These are phyloP conservation scores for Venturia pyrina DNA, from an alignment of 2,329 filamentous ascomycete genomes.

Conservation along the genomic window DNA sequence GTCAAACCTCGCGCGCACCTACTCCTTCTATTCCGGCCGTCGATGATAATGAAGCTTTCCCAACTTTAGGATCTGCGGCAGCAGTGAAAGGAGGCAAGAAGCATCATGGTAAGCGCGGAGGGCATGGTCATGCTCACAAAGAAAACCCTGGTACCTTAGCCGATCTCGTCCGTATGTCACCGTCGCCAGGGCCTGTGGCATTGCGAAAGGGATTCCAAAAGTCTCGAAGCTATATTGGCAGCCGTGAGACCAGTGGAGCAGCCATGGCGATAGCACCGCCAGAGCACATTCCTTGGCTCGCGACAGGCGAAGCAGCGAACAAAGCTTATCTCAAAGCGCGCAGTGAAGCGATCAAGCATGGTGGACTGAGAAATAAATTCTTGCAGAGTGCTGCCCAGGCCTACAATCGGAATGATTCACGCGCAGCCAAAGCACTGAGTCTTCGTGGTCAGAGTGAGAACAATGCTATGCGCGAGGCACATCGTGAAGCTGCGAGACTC, in stretches of 20 bases:
- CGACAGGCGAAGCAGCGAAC: slow-evolving; percentile 84
- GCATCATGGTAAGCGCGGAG: slow-evolving; percentile 83
- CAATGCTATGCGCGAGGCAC: slow-evolving; percentile 91
- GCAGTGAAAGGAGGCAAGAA: slow-evolving; percentile 73
- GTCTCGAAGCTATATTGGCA: neutral
- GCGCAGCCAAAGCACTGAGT: slow-evolving; percentile 88
- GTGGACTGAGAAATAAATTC: slow-evolving; percentile 92
- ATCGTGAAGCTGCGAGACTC: slow-evolving; percentile 83
- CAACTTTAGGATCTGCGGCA: slow-evolving; percentile 68
- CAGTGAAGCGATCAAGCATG: slow-evolving; percentile 94
- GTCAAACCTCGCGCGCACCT: slow-evolving; percentile 57
- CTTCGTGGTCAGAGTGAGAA: slow-evolving; percentile 94
- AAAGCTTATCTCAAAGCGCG: slow-evolving; percentile 91
- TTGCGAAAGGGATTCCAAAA: slow-evolving; percentile 29
- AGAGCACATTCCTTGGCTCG: slow-evolving; percentile 91
- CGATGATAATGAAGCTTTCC: slow-evolving; percentile 93
- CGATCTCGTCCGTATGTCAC: slow-evolving; percentile 91
- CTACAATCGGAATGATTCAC: slow-evolving; percentile 96
- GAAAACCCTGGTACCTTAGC: slow-evolving; percentile 61
- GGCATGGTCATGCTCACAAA: slow-evolving; percentile 59
- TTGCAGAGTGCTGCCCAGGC: slow-evolving; percentile 87
- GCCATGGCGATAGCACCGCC: slow-evolving; percentile 78
- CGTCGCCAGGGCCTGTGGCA: slow-evolving; percentile 61
- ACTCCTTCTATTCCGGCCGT: slow-evolving; percentile 64
- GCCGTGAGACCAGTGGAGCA: slow-evolving; percentile 65